A percentile compares a stretch with the other conserved stretches of the same genome.
These are phyloP conservation scores for Phialemoniopsis sp. DNA, from an alignment of 2,329 filamentous ascomycete species.

Conservation along the genomic window DNA sequence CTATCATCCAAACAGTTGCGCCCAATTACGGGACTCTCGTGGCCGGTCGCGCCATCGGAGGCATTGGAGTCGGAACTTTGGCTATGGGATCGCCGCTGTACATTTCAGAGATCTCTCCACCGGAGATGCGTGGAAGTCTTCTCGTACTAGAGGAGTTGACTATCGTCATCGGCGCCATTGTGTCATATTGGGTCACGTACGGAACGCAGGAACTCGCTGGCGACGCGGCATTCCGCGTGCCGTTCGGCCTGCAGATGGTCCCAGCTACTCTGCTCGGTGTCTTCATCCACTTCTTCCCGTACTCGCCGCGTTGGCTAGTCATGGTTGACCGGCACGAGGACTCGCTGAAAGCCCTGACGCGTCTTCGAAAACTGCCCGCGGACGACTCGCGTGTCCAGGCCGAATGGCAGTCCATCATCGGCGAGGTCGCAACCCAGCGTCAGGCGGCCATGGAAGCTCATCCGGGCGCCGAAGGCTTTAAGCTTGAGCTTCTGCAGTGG, in stretches of 20 bases:
- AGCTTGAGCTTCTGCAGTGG: too few species aligned
- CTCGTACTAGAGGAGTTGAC: slow-evolving; percentile 1
- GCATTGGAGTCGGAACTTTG: slow-evolving; percentile 21
- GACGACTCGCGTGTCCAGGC: slow-evolving; percentile 8
- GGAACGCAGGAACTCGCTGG: slow-evolving; percentile 26
- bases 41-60: slow-evolving; percentile 19
- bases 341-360: neutral
- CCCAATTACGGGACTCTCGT: slow-evolving; percentile 19
- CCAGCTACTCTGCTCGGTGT: slow-evolving; percentile 1
- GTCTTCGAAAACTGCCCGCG: slow-evolving; percentile 2
- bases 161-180: slow-evolving; percentile 45
- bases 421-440: slow-evolving; percentile 6
- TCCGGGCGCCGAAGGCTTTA: too few species aligned
- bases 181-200: slow-evolving; percentile 52
- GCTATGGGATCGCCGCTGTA: slow-evolving; percentile 27
- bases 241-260: slow-evolving; percentile 2
- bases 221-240: slow-evolving; percentile 1
- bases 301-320: slow-evolving; percentile 8
- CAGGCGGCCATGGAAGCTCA: too few species aligned
- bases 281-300: slow-evolving; percentile 3
- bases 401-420: slow-evolving; percentile 9
- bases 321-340: slow-evolving; percentile 6
- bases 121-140: slow-evolving; percentile 6
- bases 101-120: slow-evolving; percentile 7
- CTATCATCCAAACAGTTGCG: slow-evolving; percentile 29